A percentile compares a stretch with the other conserved stretches of the same genome.
Conservation (phyloP, 2,329 filamentous ascomycete genomes). For the Stagonosporopsis cucurbitacearum region DNA sequence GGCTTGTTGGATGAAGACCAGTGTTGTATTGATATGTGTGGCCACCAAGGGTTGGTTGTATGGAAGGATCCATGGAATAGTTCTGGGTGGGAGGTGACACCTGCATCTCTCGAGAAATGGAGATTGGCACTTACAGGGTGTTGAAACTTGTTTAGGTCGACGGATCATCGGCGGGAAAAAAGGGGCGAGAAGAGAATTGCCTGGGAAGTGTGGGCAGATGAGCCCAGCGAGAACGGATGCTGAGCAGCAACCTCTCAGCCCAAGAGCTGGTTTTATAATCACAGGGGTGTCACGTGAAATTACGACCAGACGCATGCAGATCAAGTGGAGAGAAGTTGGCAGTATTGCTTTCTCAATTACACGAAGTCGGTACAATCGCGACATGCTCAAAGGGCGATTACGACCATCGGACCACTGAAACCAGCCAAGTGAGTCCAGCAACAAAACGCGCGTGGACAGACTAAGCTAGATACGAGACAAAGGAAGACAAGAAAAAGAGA, state of each 20-base stretch:
- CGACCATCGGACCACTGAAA: constrained; percentile 32
- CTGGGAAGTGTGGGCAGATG: background rate
- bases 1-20: constrained; percentile 8
- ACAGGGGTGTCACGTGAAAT: background rate
- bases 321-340: constrained; percentile 11
- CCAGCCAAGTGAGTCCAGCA: constrained; percentile 37
- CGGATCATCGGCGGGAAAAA: constrained; percentile 5
- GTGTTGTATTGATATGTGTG: constrained; percentile 1
- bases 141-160: constrained; percentile 4
- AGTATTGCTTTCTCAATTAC: constrained; percentile 39
- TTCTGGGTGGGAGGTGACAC: constrained; percentile 10
- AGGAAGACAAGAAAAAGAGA: constrained; percentile 23
- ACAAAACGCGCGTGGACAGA: constrained; percentile 20
- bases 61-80: constrained; percentile 11
- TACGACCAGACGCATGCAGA: background rate
- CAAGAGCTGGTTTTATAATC: background rate
- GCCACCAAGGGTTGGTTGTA: constrained; percentile 1
- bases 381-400: constrained; percentile 20
- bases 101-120: constrained; percentile 4
- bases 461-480: constrained; percentile 30
- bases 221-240: background rate
- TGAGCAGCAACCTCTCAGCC: background rate
- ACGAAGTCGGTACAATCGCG: constrained; percentile 30
- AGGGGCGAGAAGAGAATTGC: constrained; percentile 6
- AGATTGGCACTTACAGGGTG: constrained; percentile 2